These are phyloP conservation scores for Diaporthe citri DNA, from an alignment of 2,329 filamentous ascomycete species.

Conservation along the genomic window DNA sequence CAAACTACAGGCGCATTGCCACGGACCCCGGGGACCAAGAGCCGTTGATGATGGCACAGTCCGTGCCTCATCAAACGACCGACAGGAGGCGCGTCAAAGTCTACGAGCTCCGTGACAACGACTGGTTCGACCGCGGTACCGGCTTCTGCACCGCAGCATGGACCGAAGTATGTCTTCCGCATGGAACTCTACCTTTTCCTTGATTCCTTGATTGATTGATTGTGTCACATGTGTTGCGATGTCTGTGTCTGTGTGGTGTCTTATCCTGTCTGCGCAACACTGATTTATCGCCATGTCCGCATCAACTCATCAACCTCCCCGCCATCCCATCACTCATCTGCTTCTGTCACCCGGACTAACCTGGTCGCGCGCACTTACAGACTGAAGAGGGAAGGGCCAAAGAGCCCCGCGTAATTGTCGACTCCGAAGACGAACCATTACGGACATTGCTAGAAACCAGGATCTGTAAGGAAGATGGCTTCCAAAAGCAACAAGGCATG, in stretches of 20 bases:
- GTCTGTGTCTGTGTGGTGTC: background rate
- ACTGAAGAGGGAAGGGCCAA: constrained; percentile 73
- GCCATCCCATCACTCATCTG: background rate
- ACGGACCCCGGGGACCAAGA: constrained; percentile 66
- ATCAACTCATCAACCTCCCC: background rate
- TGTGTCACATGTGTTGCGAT: background rate
- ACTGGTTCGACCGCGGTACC: constrained; percentile 98
- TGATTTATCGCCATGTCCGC: background rate
- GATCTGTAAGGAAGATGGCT: constrained; percentile 93
- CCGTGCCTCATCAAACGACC: constrained; percentile 76
- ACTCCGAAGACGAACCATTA: constrained; percentile 91
- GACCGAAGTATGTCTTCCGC: constrained; percentile 70
- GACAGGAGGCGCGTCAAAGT: constrained; percentile 92
- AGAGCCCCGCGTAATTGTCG: constrained; percentile 88
- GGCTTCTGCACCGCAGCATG: constrained; percentile 90
- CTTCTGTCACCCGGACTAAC: constrained; percentile 42
- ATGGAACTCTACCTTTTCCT: background rate
- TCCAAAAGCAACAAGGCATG: constrained; percentile 96
- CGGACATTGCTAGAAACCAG: constrained; percentile 88
- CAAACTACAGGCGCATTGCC: constrained; percentile 60
- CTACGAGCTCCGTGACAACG: constrained; percentile 97
- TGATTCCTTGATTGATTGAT: background rate
- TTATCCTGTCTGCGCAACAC: background rate
- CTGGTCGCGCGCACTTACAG: constrained; percentile 50
- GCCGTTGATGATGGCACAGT: constrained; percentile 79